A percentile compares a stretch with the other conserved stretches of the same genome.
Conservation (phyloP, 805 yeast genomes). For the Candida manassasensis region DNA sequence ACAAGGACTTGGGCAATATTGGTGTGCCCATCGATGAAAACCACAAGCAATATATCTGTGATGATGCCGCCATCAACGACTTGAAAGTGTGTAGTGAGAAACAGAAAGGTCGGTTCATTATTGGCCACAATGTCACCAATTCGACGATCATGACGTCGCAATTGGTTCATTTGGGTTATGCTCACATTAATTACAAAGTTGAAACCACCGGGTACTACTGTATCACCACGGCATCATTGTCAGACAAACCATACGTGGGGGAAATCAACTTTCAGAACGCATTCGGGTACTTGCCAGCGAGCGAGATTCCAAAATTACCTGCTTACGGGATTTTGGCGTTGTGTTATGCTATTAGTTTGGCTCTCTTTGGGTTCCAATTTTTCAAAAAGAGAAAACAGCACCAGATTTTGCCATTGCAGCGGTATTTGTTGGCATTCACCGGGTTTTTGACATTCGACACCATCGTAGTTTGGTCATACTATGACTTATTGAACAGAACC, state of each 20-base stretch:
- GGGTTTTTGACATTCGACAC: slow-evolving; percentile 80
- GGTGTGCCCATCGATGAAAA: slow-evolving; percentile 53
- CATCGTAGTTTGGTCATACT: slow-evolving; percentile 86
- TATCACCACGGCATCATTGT: slow-evolving; percentile 60
- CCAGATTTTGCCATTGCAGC: slow-evolving; percentile 85
- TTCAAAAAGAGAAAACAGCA: slow-evolving; percentile 68
- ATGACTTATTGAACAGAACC: slow-evolving; percentile 69
- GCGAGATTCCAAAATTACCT: slow-evolving; percentile 87
- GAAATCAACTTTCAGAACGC: slow-evolving; percentile 85
- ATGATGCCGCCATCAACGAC: slow-evolving; percentile 55
- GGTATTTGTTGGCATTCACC: slow-evolving; percentile 82
- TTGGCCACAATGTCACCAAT: slow-evolving; percentile 41
- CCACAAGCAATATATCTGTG: slow-evolving; percentile 59
- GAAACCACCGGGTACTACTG: slow-evolving; percentile 87
- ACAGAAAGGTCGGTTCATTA: slow-evolving; percentile 60
- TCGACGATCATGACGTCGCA: slow-evolving; percentile 55
- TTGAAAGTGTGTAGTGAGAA: slow-evolving; percentile 47
- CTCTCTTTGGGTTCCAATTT: slow-evolving; percentile 81
- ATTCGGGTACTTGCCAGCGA: slow-evolving; percentile 82
- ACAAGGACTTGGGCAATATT: slow-evolving; percentile 63
- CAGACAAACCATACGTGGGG: slow-evolving; percentile 50
- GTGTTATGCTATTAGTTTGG: slow-evolving; percentile 74
- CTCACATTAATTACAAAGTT: slow-evolving; percentile 59
- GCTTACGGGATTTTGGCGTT: slow-evolving; percentile 83
- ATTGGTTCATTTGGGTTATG: slow-evolving; percentile 54